Conservation (phyloP, 2,329 filamentous ascomycete species). For the Fusarium beomiforme region DNA sequence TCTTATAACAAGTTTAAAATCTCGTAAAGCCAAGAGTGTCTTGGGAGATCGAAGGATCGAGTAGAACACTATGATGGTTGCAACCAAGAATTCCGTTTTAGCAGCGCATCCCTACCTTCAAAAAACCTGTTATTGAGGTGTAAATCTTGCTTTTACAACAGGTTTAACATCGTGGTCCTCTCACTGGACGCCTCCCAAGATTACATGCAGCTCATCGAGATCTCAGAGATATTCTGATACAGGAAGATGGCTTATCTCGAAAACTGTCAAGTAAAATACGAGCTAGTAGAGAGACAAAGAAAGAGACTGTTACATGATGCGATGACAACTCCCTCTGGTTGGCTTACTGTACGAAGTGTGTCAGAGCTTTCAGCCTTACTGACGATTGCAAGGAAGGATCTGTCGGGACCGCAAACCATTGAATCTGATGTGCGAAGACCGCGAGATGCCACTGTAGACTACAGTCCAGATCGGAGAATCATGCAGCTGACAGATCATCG, state of each 20-base stretch:
- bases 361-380: background rate
- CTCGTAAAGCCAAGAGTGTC: constrained; percentile 9
- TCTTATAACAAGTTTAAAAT: constrained; percentile 8
- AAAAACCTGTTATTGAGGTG: constrained; percentile 2
- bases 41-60: constrained; percentile 24
- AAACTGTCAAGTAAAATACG: background rate
- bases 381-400: no score
- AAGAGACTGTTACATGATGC: background rate
- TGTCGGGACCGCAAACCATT: background rate
- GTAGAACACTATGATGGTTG: constrained; percentile 3
- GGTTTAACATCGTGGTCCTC: background rate
- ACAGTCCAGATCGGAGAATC: background rate
- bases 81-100: constrained; percentile 6
- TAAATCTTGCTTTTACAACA: background rate
- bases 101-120: constrained; percentile 3
- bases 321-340: background rate
- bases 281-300: background rate
- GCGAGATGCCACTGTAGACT: background rate
- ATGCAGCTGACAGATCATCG: background rate
- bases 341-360: background rate
- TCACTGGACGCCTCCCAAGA: background rate
- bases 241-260: background rate
- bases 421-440: background rate
- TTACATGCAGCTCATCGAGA: background rate
- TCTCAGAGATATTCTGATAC: background rate